Percentiles rank a stretch among this genome's conserved stretches.
phyloP scores from a whole-genome alignment of 2,329 filamentous ascomycete species.

The Fusarium lateritium region DNA sequence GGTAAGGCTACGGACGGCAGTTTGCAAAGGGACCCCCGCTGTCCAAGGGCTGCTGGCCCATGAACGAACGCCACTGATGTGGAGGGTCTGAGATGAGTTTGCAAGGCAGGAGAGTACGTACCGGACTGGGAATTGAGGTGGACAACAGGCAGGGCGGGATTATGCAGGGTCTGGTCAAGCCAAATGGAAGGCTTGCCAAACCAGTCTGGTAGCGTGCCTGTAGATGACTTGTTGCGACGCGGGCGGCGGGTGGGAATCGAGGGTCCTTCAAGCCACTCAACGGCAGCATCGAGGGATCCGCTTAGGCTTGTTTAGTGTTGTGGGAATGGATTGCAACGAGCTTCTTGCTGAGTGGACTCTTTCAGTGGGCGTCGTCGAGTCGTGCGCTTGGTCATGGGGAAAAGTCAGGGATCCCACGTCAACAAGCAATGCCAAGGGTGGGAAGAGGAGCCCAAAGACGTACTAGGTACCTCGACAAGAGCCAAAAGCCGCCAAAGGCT shows the following conservation, averaged over 20 bases:
- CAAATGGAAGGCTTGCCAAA: constrained; percentile 34
- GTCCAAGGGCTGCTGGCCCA: constrained; percentile 41
- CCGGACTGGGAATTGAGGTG: constrained; percentile 47
- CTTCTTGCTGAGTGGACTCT: constrained; percentile 35
- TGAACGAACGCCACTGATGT: constrained; percentile 51
- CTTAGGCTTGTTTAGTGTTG: constrained; percentile 48
- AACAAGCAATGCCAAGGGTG: constrained; percentile 48
- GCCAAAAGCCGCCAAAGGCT: constrained; percentile 44
- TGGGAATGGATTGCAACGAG: constrained; percentile 47
- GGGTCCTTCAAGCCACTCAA: constrained; percentile 50
- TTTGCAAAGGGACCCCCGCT: constrained; percentile 50
- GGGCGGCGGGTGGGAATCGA: constrained; percentile 45
- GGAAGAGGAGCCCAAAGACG: constrained; percentile 36
- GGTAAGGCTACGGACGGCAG: constrained; percentile 53
- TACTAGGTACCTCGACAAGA: constrained; percentile 46
- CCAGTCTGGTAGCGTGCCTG: constrained; percentile 34
- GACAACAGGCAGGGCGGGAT: constrained; percentile 46
- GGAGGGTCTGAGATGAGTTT: constrained; percentile 51
- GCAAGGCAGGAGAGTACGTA: constrained; percentile 43
- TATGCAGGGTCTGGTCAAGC: constrained; percentile 52
- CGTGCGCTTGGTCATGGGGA: constrained; percentile 47
- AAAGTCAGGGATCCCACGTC: constrained; percentile 46
- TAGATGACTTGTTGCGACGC: constrained; percentile 41
- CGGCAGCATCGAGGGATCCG: constrained; percentile 51
- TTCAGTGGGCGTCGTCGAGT: constrained; percentile 42